Base-by-base conservation (phyloP, 1,139 yeast genomes). In the Candida gigantensis region DNA sequence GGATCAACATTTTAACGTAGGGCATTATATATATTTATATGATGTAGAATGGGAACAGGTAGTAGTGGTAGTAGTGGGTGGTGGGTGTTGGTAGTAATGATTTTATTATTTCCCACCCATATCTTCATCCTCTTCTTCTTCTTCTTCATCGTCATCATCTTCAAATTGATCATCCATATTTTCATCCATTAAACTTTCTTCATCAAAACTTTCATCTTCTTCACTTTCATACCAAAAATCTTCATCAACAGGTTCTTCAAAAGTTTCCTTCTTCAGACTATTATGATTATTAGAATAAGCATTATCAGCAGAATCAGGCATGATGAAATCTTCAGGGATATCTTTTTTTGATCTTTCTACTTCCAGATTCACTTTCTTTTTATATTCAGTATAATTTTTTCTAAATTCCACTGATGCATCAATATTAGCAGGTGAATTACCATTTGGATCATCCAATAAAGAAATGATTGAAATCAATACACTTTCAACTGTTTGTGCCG, bases 391-490 rank as follows among this genome's bases (percentile, higher is more conserved):
- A 15, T 86, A 83, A 62, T 85, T 81, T 56, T 87, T 87, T 52
- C 95, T 75, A 77, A 88, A 89, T 53, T 87, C 89, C 18, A 90
- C 89, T 16, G 96, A 88, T 7, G 98, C 98, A 58, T 92, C 97
- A 34, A 92, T 92, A 59, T 92, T 92, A 6, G 98, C 98, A 4
- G 98, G 97, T 5, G 95, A 85, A 40, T 81, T 79, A 36, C 84
- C 87, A 62, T 90, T 90, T 37, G 97, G 97, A 61, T 90, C 97
- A 55, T 89, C 95, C 52, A 90, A 74, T 41, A 90, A 73, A 5
- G 96, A 87, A 25, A 90, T 86, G 50, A 90, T 90, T 32, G 95
- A 85, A 43, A 90, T 84, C 53, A 90, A 75, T 8, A 90, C 96
- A 28, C 87, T 74, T 62, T 90, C 97, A 7, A 88, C 97, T 10